Evolutionary conservation across 345 rosid species (phyloP).

Genomic region (Arabidopsis arenosa): DNA sequence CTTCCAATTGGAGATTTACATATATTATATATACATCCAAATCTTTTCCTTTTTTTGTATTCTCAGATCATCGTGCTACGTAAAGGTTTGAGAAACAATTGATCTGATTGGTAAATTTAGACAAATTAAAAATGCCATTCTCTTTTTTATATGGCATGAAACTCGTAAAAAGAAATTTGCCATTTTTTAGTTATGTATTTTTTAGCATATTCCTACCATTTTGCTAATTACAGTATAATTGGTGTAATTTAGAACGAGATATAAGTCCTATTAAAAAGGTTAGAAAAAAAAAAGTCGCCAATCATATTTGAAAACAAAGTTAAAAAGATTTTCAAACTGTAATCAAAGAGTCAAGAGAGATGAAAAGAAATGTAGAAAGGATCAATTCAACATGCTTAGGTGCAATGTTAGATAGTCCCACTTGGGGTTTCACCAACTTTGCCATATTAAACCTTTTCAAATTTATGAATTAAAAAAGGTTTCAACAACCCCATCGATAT

Average conservation of each 20-base stretch:
- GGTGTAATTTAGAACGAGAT: constrained; percentile 13
- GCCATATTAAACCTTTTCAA: constrained; percentile 33
- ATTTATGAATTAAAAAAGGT: constrained; percentile 29
- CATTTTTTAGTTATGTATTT: neutral
- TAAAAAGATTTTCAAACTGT: neutral
- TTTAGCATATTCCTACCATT: neutral
- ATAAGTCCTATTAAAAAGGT: neutral
- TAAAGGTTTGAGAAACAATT: constrained; percentile 1
- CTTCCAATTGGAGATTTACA: constrained; percentile 1
- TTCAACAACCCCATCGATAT: constrained; percentile 45
- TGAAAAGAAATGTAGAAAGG: constrained; percentile 41
- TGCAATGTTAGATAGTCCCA: constrained; percentile 45
- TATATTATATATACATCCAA: neutral
- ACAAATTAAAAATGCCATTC: neutral
- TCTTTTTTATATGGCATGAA: neutral
- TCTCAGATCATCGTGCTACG: neutral
- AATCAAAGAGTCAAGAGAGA: constrained; percentile 28
- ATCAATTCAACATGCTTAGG: constrained; percentile 45
- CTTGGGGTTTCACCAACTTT: constrained; percentile 47
- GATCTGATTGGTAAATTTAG: neutral
- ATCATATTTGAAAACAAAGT: constrained; percentile 30
- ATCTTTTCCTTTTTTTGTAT: neutral
- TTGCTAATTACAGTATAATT: neutral
- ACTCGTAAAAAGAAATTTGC: neutral
- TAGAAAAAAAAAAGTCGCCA: neutral